Conservation (phyloP, 2,329 filamentous ascomycete genomes). For the Didymella exigua region DNA sequence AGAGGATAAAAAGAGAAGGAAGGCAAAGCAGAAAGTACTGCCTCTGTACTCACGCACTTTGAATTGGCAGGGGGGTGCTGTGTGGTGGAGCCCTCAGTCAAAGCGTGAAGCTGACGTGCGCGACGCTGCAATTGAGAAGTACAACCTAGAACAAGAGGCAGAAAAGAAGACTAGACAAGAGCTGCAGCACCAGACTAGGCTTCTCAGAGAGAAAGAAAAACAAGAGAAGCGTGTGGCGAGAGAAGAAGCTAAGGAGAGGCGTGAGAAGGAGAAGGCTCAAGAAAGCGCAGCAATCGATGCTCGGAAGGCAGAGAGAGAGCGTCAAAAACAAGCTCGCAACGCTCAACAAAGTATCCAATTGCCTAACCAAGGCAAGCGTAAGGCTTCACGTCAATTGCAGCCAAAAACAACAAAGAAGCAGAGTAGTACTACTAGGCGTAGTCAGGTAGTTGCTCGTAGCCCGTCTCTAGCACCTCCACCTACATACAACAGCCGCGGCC, state of each 20-base stretch:
- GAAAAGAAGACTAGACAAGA: background rate
- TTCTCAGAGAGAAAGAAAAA: background rate
- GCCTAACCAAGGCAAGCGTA: too few species aligned
- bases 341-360: too few species aligned
- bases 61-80: background rate
- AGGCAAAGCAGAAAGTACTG: background rate
- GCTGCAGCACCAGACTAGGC: background rate
- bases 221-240: background rate
- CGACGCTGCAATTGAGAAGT: background rate
- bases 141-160: background rate
- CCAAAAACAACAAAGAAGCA: background rate
- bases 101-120: background rate
- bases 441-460: background rate
- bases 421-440: background rate
- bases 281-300: background rate
- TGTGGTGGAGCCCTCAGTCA: conserved; percentile 13
- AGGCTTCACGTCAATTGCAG: too few species aligned
- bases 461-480: background rate
- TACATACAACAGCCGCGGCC: background rate
- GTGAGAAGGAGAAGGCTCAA: background rate
- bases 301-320: background rate
- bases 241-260: background rate
- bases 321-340: background rate
- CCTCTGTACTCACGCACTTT: background rate
- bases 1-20: background rate